A percentile compares a stretch with the other conserved stretches of the same genome.
phyloP scores from a whole-genome alignment of 495 filamentous ascomycete species.

The Copromyces sp. region DNA sequence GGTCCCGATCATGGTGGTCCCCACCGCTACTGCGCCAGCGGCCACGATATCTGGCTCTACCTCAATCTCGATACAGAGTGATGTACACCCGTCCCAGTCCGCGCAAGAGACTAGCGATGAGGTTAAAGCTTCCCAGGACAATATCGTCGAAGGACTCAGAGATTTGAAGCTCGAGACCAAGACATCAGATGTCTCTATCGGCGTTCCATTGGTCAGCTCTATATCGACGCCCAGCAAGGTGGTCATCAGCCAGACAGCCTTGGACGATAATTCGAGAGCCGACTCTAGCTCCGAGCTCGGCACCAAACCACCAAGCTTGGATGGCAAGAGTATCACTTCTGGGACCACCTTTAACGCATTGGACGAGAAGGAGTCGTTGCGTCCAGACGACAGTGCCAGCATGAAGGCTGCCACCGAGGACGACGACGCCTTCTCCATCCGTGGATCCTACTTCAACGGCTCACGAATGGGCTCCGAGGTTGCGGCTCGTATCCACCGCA shows the following conservation, averaged over 20 bases:
- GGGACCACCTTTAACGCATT: conserved; percentile 74
- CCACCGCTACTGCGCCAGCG: conserved; percentile 8
- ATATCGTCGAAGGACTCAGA: conserved; percentile 27
- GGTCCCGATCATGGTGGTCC: not conserved
- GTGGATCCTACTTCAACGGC: conserved; percentile 59
- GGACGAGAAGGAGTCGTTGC: conserved; percentile 89
- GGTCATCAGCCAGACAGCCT: conserved; percentile 30
- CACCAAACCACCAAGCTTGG: conserved; percentile 77
- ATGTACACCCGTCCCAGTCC: conserved; percentile 12
- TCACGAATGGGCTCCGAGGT: conserved; percentile 74
- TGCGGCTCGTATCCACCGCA: conserved; percentile 65
- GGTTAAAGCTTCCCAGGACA: conserved; percentile 9
- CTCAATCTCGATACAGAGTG: not conserved
- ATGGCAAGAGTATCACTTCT: conserved; percentile 85
- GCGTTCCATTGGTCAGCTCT: conserved; percentile 32
- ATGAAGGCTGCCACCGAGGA: conserved; percentile 78
- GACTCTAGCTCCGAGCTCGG: conserved; percentile 64
- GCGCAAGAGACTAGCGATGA: not conserved
- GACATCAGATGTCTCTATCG: conserved; percentile 39
- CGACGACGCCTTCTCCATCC: conserved; percentile 68
- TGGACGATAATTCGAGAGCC: conserved; percentile 41
- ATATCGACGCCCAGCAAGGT: conserved; percentile 23
- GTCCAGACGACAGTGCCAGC: conserved; percentile 89
- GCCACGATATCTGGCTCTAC: not conserved
- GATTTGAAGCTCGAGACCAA: conserved; percentile 25